Conservation (phyloP, 2,329 filamentous ascomycete genomes). For the Fusarium abutilonis region DNA sequence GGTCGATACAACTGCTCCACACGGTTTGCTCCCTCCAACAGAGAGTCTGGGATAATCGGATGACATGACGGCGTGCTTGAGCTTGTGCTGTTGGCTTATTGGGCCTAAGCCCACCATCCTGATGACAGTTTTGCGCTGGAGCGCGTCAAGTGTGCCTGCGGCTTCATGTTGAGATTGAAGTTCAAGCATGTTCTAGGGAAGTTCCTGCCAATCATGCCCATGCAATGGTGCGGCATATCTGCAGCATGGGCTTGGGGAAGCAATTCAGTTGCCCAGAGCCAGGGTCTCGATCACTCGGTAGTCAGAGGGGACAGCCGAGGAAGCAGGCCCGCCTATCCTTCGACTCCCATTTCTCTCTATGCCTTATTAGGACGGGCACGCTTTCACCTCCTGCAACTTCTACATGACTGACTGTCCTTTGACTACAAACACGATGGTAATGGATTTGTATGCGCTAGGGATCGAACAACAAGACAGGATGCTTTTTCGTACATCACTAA, state of each 20-base stretch:
- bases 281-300: constrained; percentile 35
- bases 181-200: constrained; percentile 21
- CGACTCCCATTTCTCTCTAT: constrained; percentile 17
- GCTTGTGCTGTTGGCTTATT: constrained; percentile 21
- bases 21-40: constrained; percentile 27
- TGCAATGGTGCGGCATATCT: constrained; percentile 41
- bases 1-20: constrained; percentile 32
- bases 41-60: constrained; percentile 25
- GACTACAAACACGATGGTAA: not conserved
- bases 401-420: not conserved
- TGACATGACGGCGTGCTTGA: constrained; percentile 31
- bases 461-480: too few relatives aligned
- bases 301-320: constrained; percentile 42
- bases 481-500: constrained; percentile 26
- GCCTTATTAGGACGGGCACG: constrained; percentile 14
- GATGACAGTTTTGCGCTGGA: constrained; percentile 39
- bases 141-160: constrained; percentile 24
- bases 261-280: constrained; percentile 25
- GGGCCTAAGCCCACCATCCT: constrained; percentile 30
- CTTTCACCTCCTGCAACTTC: constrained; percentile 1
- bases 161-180: constrained; percentile 34
- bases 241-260: constrained; percentile 25
- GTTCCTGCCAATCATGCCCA: constrained; percentile 38
- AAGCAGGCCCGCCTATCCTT: constrained; percentile 43
- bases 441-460: not conserved